phyloP scores from a whole-genome alignment of 1,284 basidiomycete genomes.

The Fomitiporia mediterranea region DNA sequence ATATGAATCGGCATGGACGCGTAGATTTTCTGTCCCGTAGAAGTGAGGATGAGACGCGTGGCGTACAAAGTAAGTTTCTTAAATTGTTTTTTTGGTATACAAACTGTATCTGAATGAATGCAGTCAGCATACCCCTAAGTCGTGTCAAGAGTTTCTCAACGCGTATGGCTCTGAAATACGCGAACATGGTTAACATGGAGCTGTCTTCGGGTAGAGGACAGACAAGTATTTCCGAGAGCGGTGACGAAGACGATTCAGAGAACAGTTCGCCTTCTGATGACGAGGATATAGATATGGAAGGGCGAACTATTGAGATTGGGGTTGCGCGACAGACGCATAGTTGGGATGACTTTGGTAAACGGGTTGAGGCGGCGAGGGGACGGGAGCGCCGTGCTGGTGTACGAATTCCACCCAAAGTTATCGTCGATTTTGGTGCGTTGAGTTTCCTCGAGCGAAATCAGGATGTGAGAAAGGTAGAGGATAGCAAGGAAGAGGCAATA shows the following conservation, averaged over 20 bases:
- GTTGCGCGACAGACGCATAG: not conserved
- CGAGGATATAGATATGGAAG: constrained; percentile 5
- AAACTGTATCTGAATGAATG: not conserved
- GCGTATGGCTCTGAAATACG: constrained; percentile 20
- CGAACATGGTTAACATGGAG: constrained; percentile 16
- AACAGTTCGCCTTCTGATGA: constrained; percentile 1
- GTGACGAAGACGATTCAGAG: not conserved
- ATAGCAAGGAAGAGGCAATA: constrained; percentile 31
- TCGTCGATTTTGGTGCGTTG: constrained; percentile 43
- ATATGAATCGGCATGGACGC: constrained; percentile 42
- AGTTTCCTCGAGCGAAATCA: constrained; percentile 30
- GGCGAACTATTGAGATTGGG: constrained; percentile 8
- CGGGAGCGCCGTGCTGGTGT: constrained; percentile 20
- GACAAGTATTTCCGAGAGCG: not conserved
- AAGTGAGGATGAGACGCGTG: constrained; percentile 36
- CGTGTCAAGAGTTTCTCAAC: constrained; percentile 32
- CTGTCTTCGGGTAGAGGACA: not conserved
- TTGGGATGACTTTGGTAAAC: constrained; percentile 11
- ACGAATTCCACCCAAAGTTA: constrained; percentile 18
- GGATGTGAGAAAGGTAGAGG: constrained; percentile 20
- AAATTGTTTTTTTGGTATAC: not conserved
- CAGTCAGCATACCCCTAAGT: constrained; percentile 48
- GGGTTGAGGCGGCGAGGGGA: constrained; percentile 28
- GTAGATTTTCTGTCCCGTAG: constrained; percentile 31
- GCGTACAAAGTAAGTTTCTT: constrained; percentile 35